phyloP scores from a whole-genome alignment of 2,329 filamentous ascomycete species.

The Ophiostoma sp. region DNA sequence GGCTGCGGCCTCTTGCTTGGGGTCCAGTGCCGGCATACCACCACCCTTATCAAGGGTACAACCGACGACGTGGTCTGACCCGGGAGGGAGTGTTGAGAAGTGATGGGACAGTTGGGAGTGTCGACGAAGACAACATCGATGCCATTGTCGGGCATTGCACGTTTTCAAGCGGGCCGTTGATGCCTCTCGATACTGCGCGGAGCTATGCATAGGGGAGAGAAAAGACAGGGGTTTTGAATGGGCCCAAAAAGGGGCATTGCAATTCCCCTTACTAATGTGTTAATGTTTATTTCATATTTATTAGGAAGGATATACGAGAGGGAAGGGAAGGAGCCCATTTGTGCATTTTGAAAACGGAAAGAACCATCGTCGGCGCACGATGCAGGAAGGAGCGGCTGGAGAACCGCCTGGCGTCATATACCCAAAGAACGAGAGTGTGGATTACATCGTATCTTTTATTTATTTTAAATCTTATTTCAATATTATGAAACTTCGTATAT shows the following conservation, averaged over 20 bases:
- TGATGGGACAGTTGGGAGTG: not conserved
- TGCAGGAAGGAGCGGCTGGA: constrained; percentile 12
- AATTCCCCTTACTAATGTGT: not conserved
- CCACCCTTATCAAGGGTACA: constrained; percentile 35
- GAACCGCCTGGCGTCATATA: not conserved
- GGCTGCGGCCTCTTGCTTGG: constrained; percentile 45
- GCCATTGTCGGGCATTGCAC: constrained; percentile 44
- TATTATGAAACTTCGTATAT: not conserved
- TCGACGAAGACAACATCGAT: constrained; percentile 18
- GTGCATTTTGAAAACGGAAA: not conserved
- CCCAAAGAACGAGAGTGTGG: not conserved
- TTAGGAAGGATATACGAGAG: not conserved
- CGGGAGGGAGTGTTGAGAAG: constrained; percentile 30
- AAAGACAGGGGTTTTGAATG: not conserved
- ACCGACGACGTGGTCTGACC: constrained; percentile 33
- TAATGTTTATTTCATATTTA: not conserved
- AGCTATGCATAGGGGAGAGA: constrained; percentile 41
- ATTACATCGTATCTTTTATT: not conserved
- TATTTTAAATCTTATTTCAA: not conserved
- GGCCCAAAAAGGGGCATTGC: not conserved
- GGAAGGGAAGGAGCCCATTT: not conserved
- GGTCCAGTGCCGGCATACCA: constrained; percentile 42
- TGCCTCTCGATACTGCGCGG: constrained; percentile 39
- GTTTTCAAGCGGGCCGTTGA: constrained; percentile 44
- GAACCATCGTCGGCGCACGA: constrained; percentile 13